phyloP scores from a whole-genome alignment of 2,329 filamentous ascomycete genomes.

The Chrysoporthe austroafricana region DNA sequence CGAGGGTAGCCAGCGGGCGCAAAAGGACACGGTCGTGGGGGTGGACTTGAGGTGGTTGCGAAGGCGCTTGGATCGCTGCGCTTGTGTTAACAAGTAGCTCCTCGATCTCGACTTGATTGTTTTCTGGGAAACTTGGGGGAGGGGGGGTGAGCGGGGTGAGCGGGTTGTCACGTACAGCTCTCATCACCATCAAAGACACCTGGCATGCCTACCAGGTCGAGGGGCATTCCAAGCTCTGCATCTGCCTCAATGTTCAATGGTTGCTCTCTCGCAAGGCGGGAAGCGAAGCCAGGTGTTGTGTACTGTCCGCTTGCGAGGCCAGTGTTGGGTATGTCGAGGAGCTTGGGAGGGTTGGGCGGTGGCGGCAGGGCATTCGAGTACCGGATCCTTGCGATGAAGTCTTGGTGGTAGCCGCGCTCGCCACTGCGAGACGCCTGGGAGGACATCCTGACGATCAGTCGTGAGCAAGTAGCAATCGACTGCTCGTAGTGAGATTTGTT shows the following conservation, averaged over 20 bases:
- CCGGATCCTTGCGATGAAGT: constrained; percentile 94
- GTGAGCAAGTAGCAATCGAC: not conserved
- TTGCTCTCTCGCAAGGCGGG: constrained; percentile 86
- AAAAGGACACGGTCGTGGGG: constrained; percentile 84
- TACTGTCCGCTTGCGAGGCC: constrained; percentile 86
- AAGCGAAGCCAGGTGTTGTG: constrained; percentile 87
- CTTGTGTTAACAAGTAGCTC: constrained; percentile 29
- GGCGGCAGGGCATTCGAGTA: constrained; percentile 96
- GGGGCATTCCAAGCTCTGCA: constrained; percentile 95
- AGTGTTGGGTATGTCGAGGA: constrained; percentile 94
- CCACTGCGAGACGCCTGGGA: constrained; percentile 50
- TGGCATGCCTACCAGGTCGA: constrained; percentile 93
- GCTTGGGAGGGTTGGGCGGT: constrained; percentile 91
- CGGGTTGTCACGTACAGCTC: constrained; percentile 65
- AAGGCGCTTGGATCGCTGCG: constrained; percentile 79
- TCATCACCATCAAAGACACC: constrained; percentile 95
- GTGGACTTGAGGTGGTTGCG: constrained; percentile 72
- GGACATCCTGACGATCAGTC: constrained; percentile 39
- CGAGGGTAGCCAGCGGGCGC: constrained; percentile 79
- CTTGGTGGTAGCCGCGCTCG: constrained; percentile 74
- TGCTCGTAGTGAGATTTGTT: not conserved
- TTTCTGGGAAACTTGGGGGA: not conserved
- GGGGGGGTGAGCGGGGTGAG: not conserved
- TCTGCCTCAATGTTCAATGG: constrained; percentile 96
- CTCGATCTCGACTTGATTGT: not conserved